Base-by-base conservation (phyloP, 75 land plant genomes). In the Pinus tabuliformis region DNA sequence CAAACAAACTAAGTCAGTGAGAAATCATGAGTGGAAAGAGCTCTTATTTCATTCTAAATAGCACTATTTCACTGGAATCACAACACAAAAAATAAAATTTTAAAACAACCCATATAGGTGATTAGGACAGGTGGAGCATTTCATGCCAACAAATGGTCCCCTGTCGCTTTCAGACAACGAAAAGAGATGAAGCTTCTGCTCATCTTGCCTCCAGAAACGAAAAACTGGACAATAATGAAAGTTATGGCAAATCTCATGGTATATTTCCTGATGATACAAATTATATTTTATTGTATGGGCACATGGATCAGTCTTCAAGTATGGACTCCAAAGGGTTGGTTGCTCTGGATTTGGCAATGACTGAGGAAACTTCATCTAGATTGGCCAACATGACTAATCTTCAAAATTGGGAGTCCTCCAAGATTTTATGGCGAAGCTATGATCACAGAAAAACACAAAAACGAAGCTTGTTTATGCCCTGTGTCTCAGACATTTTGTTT, bases 381-480 rank as follows among this genome's bases (percentile, higher is more conserved):
- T 45, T 45, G 49, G 49, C 7, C 49, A 6, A 45, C 6, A 18
- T 0, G 33, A 28, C 33, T 24, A 16, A 63, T 30, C 17, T 30
- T 26, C 28, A 33, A 39, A 15, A 16, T 16, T 63, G 66, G 66
- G 49, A 63, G 5, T 33, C 6, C 4, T 63, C 36, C 36, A 6
- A 14, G 45, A 36, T 6, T 36, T 65, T 36, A 33, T 21, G 17
- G 5, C 6, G 3, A 65, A 30, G 30, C 16, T 65, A 8, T 17
- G 20, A 8, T 0, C 8, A 65, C 7, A 7, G 17, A 21, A 65
- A 49, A 37, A 49, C 28, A 36, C 42, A 65, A 37, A 17, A 45
- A 37, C 70, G 6, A 65, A 30, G 70, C 45, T 65, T 65, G 70
- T 65, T 45, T 18, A 33, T 65, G 70, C 70, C 70, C n/a, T 65